Conservation (phyloP, 495 filamentous ascomycete species). For the Ascodesmis nigricans region DNA sequence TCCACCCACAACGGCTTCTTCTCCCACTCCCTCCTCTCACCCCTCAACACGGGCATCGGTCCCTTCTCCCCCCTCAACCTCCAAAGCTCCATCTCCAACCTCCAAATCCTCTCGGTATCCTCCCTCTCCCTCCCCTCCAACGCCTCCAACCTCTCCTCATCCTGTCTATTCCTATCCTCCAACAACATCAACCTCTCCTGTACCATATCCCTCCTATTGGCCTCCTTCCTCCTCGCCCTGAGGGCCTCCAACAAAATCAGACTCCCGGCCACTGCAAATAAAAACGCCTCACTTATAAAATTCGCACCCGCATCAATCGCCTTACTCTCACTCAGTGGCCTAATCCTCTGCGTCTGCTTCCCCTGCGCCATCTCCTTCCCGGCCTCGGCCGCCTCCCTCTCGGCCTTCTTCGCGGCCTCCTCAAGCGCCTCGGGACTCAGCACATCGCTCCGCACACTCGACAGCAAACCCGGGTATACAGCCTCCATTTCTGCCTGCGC, state of each 20-base stretch:
- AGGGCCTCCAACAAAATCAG: constrained; percentile 69
- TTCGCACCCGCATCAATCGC: constrained; percentile 92
- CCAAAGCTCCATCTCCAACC: constrained; percentile 33
- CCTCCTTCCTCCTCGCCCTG: constrained; percentile 54
- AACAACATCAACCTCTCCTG: constrained; percentile 38
- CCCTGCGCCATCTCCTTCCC: background rate
- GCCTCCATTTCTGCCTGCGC: constrained; percentile 26
- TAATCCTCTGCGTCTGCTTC: constrained; percentile 29
- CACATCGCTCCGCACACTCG: background rate
- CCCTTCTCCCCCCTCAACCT: constrained; percentile 11
- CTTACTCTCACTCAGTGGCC: constrained; percentile 72
- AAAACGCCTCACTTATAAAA: constrained; percentile 76
- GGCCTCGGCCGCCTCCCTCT: constrained; percentile 1
- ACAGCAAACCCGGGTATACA: constrained; percentile 10
- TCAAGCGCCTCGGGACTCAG: background rate
- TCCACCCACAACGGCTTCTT: constrained; percentile 14
- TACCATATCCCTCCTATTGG: constrained; percentile 51
- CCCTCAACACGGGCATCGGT: constrained; percentile 7
- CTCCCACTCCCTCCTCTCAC: constrained; percentile 5
- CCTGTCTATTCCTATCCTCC: constrained; percentile 22
- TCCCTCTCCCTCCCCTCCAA: constrained; percentile 29
- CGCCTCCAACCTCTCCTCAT: constrained; percentile 34
- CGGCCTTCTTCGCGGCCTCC: background rate
- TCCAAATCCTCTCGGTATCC: constrained; percentile 31
- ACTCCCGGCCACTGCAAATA: constrained; percentile 56